A percentile compares a stretch with the other conserved stretches of the same genome.
phyloP scores from a whole-genome alignment of 768 basidiomycete genomes.

The Cyclocybe cylindracea region DNA sequence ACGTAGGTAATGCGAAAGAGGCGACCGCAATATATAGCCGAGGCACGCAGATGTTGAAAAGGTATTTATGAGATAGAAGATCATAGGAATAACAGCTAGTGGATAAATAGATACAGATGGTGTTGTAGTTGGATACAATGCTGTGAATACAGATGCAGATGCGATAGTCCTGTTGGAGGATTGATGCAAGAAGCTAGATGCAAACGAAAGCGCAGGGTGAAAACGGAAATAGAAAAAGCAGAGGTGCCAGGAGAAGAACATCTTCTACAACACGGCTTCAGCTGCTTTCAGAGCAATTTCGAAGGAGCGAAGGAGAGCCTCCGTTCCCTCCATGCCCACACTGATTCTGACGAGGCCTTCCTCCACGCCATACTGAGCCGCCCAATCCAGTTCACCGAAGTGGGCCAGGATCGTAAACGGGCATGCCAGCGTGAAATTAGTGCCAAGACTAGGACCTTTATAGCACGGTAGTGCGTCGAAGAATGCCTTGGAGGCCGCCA shows the following conservation, averaged over 20 bases:
- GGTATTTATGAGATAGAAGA: too few relatives aligned
- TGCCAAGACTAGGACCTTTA: constrained; percentile 92
- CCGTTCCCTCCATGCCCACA: constrained; percentile 84
- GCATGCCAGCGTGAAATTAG: constrained; percentile 94
- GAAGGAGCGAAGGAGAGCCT: constrained; percentile 58
- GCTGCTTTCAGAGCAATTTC: constrained; percentile 71
- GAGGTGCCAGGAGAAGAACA: not conserved
- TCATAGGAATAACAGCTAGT: not conserved
- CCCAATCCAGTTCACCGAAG: constrained; percentile 90
- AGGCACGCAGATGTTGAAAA: too few relatives aligned
- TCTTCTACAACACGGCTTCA: constrained; percentile 35
- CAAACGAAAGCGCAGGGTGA: not conserved
- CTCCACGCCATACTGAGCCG: constrained; percentile 84
- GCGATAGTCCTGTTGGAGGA: constrained; percentile 22
- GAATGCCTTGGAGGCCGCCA: constrained; percentile 71
- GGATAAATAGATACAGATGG: not conserved
- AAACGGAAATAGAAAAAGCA: not conserved
- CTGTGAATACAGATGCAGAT: constrained; percentile 16
- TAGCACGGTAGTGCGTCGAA: constrained; percentile 80
- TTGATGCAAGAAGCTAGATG: not conserved
- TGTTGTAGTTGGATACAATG: constrained; percentile 47
- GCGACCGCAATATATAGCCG: too few relatives aligned
- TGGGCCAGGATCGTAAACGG: constrained; percentile 95
- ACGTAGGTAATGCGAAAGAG: too few relatives aligned
- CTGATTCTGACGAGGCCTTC: constrained; percentile 82